Base-by-base conservation (phyloP, 75 land plant genomes). In the Selaginella tamariscina region DNA sequence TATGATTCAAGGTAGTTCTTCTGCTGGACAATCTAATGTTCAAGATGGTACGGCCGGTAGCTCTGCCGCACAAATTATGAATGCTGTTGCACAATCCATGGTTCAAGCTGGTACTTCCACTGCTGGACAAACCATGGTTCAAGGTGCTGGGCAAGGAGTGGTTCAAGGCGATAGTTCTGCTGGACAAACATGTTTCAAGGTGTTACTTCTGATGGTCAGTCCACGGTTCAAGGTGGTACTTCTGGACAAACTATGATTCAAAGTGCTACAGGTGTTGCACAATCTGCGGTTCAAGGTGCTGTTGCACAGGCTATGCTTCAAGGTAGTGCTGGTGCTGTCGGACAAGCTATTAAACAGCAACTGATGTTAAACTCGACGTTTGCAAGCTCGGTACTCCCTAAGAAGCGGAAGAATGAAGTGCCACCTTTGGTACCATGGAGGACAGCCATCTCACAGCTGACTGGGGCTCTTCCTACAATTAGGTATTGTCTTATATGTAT, bases 401-500 rank as follows among this genome's bases (percentile, higher is more conserved):
- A 49, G 22, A 72, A 72, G 39, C 39, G 73, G 24, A 72, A 72
- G 69, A 54, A 33, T 13, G 32, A 21, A 28, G 55, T 33, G 18
- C 23, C 71, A 5, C 30, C 1, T 1, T 66, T 65, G 13, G 1
- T 72, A 24, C 73, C 73, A 26, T 72, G 73, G 73, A 68, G 64
- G 24, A 31, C 39, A 66, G 70, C 29, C 2, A 66, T 64, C 32
- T 8, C 56, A 26, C 71, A 72, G 54, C 1, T 49, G 64, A 54
- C 55, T 29, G 71, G 59, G 29, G 54, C 64, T 31, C 73, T 72
- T 44, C 55, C 56, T 29, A 32, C 69, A 27, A 67, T 67, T 27
- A 72, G 73, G 73, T 72, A 29, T 32, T 9, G 49, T 49, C 2
- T 30, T 32, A 32, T 30, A 0, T 27, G 24, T 21, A 29, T 39